Evolutionary conservation across 805 yeast genomes (phyloP).

Genomic region (Pichia thaimueangensis): DNA sequence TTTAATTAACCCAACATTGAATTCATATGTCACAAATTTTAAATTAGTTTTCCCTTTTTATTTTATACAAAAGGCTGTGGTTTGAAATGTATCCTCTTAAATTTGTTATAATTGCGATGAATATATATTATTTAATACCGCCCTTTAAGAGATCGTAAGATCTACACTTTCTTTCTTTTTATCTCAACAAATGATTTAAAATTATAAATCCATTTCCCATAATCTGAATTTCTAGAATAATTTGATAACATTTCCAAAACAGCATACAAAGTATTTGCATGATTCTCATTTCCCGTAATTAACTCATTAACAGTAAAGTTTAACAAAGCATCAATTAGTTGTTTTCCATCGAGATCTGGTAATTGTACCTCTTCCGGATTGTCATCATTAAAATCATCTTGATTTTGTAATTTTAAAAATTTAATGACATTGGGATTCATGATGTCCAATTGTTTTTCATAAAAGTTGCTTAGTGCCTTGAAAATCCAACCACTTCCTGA

Average conservation of each 20-base stretch:
- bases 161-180: too few species aligned
- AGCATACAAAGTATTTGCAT: neutral
- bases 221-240: conserved; percentile 9
- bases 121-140: too few species aligned
- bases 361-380: neutral
- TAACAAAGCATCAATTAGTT: conserved; percentile 5
- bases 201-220: conserved; percentile 10
- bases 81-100: too few species aligned
- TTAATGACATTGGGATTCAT: neutral
- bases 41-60: too few species aligned
- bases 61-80: too few species aligned
- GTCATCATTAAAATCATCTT: neutral
- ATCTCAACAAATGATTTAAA: conserved; percentile 6
- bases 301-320: conserved; percentile 1
- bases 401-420: neutral
- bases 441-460: conserved; percentile 6
- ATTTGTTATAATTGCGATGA: too few species aligned
- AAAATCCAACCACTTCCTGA: conserved; percentile 2
- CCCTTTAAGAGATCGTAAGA: neutral
- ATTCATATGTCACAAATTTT: too few species aligned
- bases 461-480: conserved; percentile 2
- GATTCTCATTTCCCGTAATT: neutral
- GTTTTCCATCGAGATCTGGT: conserved; percentile 1
- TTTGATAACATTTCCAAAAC: conserved; percentile 8
- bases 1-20: too few species aligned